Evolutionary conservation across 495 filamentous ascomycete species (phyloP), one percentile per base, ranked within the genome.

Genomic region (Tuber indicum): DNA sequence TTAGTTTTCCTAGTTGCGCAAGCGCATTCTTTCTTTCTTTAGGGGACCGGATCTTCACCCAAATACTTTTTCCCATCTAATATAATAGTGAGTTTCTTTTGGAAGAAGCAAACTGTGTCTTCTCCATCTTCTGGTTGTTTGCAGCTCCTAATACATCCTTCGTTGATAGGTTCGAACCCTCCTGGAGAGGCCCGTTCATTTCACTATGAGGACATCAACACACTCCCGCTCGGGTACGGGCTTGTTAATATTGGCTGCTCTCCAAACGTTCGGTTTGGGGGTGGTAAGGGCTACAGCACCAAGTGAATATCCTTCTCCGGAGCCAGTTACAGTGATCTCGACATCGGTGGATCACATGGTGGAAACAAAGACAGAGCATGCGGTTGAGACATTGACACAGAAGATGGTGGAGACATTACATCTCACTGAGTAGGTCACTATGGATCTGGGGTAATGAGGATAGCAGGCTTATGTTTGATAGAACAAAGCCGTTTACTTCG

Each of bases 181-280:
- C 81, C 81, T 73, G 81, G 80, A 76, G 81, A 82, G 81, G 80
- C 73, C 66, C 26, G 74, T 73, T 21, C 16, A 81, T 81, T 41
- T 79, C 74, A 73, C 42, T 46, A 82, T 82, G 80, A 81, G 71
- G 47, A 78, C 79, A 44, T 75, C 77, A 32, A 75, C 72, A 72
- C 58, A 76, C 32, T 36, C 72, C 42, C 75, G 36, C 76, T 75
- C 80, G 78, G 71, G 73, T 46, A 75, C 79, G 26, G 46, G 80
- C 44, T 62, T 81, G 36, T 70, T 81, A 74, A 74, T 58, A 9
- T 74, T 81, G 41, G 44, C 62, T 43, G 77, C 75, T n/a, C 69
- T 82, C 5, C 81, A 82, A 16, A 44, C 79, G 4, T 62, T 82
- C 52, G 75, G 73, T 21, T 72, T 69, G 74, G 77, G 69, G 72